Conservation (phyloP, 2,329 filamentous ascomycete genomes). For the Alternaria solani region DNA sequence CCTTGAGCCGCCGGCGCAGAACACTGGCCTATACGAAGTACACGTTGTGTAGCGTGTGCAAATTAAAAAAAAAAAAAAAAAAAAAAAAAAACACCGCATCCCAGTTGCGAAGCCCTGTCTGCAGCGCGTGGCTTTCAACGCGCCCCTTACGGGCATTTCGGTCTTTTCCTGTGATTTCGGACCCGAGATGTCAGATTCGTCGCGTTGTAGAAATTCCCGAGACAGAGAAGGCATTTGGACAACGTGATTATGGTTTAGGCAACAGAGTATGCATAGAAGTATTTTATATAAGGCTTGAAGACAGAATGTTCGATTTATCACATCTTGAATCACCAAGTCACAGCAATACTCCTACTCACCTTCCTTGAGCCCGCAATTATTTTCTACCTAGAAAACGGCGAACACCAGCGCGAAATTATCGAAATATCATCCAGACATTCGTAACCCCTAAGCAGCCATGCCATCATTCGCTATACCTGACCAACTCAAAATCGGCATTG, state of each 20-base stretch:
- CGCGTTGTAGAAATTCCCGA: neutral
- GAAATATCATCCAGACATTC: neutral
- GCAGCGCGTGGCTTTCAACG: neutral
- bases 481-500: constrained; percentile 43
- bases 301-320: neutral
- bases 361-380: neutral
- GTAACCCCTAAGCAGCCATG: neutral
- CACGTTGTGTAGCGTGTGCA: neutral
- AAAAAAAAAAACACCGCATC: neutral
- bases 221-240: neutral
- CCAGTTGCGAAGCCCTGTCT: neutral
- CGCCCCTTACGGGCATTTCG: neutral
- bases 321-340: neutral
- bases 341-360: neutral
- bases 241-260: neutral
- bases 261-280: neutral
- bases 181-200: neutral
- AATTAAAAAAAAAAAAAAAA: neutral
- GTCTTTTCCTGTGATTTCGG: neutral
- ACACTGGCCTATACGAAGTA: neutral
- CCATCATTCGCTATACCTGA: neutral
- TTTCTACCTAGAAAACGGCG: neutral
- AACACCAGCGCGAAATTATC: neutral
- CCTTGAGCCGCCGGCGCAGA: neutral
- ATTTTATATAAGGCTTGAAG: neutral